Percentiles rank a stretch among this genome's conserved stretches.
These are phyloP conservation scores for Xerocomellus dryophilus DNA, from an alignment of 768 basidiomycete genomes.

Conservation along the genomic window DNA sequence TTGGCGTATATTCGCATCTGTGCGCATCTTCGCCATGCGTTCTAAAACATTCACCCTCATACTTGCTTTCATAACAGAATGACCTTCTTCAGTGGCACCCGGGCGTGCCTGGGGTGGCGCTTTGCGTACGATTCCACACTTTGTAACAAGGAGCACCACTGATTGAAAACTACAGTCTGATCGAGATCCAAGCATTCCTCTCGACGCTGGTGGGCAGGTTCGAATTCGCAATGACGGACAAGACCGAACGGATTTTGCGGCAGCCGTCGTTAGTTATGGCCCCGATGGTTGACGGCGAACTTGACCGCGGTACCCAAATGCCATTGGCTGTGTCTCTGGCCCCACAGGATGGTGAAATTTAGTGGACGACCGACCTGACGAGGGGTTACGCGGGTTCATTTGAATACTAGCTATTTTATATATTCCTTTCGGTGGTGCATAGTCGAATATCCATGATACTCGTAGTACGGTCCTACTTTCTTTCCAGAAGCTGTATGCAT, in stretches of 20 bases:
- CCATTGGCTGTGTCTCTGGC: conserved; percentile 23
- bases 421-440: too few relatives aligned
- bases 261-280: conserved; percentile 31
- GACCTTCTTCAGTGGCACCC: conserved; percentile 16
- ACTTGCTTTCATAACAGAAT: conserved; percentile 3
- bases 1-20: conserved; percentile 18
- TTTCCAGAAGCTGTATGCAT: too few relatives aligned
- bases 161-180: conserved; percentile 23
- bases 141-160: not conserved
- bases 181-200: conserved; percentile 55
- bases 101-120: conserved; percentile 28
- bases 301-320: conserved; percentile 29
- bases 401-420: too few relatives aligned
- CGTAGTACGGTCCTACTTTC: too few relatives aligned
- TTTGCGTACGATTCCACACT: conserved; percentile 20
- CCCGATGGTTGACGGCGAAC: conserved; percentile 36
- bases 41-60: not conserved
- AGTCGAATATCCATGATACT: too few relatives aligned
- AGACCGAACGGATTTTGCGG: conserved; percentile 17
- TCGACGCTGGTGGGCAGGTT: conserved; percentile 51
- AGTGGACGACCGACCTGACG: not conserved
- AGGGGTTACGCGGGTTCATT: not conserved
- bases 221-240: conserved; percentile 42
- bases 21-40: not conserved
- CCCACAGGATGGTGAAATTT: not conserved